A percentile compares a stretch with the other conserved stretches of the same genome.
These are phyloP conservation scores for Biscutella laevigata DNA, from an alignment of 441 rosid species.

Conservation along the genomic window DNA sequence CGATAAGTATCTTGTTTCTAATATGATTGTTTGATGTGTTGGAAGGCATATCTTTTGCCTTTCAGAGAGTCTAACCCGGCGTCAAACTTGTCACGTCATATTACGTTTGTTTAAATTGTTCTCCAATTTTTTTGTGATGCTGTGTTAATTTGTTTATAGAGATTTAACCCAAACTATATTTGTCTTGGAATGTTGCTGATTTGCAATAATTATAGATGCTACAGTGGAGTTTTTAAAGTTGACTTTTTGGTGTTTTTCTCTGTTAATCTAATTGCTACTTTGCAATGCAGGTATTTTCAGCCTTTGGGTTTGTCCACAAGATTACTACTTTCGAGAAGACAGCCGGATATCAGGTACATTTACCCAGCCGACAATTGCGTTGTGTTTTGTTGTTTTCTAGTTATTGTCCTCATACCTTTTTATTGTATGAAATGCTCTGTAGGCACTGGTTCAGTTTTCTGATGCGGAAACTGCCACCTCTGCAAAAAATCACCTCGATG, in stretches of 20 bases:
- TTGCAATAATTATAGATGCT: not conserved
- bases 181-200: constrained; percentile 3
- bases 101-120: not conserved
- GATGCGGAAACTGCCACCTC: constrained; percentile 86
- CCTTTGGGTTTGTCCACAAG: constrained; percentile 96
- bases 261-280: constrained; percentile 23
- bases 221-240: not conserved
- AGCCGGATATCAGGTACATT: constrained; percentile 81
- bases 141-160: not conserved
- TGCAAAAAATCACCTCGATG: constrained; percentile 81
- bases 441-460: constrained; percentile 99
- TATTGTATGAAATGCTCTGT: constrained; percentile 16
- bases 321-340: constrained; percentile 98
- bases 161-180: not conserved
- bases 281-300: constrained; percentile 86
- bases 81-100: not conserved
- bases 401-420: constrained; percentile 10
- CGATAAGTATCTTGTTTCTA: not conserved
- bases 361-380: not conserved
- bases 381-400: constrained; percentile 2
- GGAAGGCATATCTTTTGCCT: constrained; percentile 7
- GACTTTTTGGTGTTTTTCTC: not conserved
- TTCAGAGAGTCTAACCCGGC: not conserved
- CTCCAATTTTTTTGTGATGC: not conserved
- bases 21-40: not conserved